phyloP scores from a whole-genome alignment of 495 filamentous ascomycete species.

The Aspergillus olivimuriae region DNA sequence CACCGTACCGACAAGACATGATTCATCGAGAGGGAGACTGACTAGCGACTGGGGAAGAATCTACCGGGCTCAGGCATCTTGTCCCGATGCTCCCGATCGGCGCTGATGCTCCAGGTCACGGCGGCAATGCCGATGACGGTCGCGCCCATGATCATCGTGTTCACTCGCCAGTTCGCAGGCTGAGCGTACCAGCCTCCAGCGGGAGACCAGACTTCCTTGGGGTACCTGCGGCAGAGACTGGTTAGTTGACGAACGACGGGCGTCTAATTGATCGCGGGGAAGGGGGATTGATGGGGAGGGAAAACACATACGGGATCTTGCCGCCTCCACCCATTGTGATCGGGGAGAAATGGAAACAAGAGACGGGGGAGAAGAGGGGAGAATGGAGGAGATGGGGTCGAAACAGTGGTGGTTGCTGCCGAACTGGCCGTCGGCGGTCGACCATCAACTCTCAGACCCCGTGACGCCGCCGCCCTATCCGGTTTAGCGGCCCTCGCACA shows the following conservation, averaged over 20 bases:
- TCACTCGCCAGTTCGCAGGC: slow-evolving; percentile 88
- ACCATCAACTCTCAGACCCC: slow-evolving; percentile 21
- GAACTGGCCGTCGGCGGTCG: slow-evolving; percentile 30
- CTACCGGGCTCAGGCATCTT: slow-evolving; percentile 81
- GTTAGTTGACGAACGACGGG: too few relatives aligned
- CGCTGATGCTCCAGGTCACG: slow-evolving; percentile 71
- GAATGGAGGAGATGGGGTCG: slow-evolving; percentile 15
- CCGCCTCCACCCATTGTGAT: slow-evolving; percentile 56
- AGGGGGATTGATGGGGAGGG: background rate
- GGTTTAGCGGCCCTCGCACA: slow-evolving; percentile 34
- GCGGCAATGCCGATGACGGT: slow-evolving; percentile 71
- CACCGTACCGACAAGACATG: too few relatives aligned
- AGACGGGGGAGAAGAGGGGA: slow-evolving; percentile 7
- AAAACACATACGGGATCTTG: slow-evolving; percentile 75
- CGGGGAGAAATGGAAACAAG: slow-evolving; percentile 17
- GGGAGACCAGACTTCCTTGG: slow-evolving; percentile 99
- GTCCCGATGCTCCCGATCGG: slow-evolving; percentile 69
- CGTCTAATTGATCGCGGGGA: slow-evolving; percentile 9
- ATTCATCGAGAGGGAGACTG: slow-evolving; percentile 40
- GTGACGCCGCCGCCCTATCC: slow-evolving; percentile 19
- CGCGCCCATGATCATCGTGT: slow-evolving; percentile 77
- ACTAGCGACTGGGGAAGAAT: slow-evolving; percentile 97
- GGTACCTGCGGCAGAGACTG: slow-evolving; percentile 62
- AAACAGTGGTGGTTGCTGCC: slow-evolving; percentile 22
- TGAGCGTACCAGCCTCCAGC: slow-evolving; percentile 96